Conservation (phyloP, 352 stramenopile genomes). For the Phytophthora sojae region DNA sequence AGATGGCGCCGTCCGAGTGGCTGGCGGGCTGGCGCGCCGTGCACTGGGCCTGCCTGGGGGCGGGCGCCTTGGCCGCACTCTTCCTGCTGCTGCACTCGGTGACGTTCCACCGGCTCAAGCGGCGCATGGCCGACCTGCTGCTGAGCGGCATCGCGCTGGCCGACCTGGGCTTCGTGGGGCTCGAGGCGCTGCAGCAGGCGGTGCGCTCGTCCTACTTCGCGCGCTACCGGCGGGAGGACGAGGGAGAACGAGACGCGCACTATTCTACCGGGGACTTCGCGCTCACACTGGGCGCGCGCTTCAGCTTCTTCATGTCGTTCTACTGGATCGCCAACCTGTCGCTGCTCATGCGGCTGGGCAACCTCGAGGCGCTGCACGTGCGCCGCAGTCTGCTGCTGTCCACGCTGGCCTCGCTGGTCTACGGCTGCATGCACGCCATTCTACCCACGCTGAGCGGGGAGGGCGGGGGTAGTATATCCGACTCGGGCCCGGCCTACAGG, state of each 20-base stretch:
- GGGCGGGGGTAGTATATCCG: background rate
- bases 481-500: slow-evolving; percentile 40
- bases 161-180: slow-evolving; percentile 56
- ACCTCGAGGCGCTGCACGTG: slow-evolving; percentile 60
- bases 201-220: slow-evolving; percentile 54
- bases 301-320: slow-evolving; percentile 79
- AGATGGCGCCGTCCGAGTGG: slow-evolving; percentile 37
- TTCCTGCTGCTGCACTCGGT: slow-evolving; percentile 71
- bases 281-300: slow-evolving; percentile 57
- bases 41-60: slow-evolving; percentile 59
- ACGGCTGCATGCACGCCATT: slow-evolving; percentile 61
- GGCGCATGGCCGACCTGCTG: slow-evolving; percentile 71
- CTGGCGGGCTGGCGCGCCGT: slow-evolving; percentile 51
- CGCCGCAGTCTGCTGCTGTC: slow-evolving; percentile 59
- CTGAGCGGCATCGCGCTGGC: slow-evolving; percentile 71
- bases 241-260: background rate
- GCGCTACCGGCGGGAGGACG: slow-evolving; percentile 34
- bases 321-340: slow-evolving; percentile 79
- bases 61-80: slow-evolving; percentile 46
- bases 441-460: slow-evolving; percentile 34
- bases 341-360: slow-evolving; percentile 71
- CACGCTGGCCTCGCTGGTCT: slow-evolving; percentile 51
- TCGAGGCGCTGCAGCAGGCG: slow-evolving; percentile 62
- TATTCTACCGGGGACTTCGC: slow-evolving; percentile 29
- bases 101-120: slow-evolving; percentile 69